Conservation (phyloP, 2,329 filamentous ascomycete genomes). For the Colletotrichum sp. region DNA sequence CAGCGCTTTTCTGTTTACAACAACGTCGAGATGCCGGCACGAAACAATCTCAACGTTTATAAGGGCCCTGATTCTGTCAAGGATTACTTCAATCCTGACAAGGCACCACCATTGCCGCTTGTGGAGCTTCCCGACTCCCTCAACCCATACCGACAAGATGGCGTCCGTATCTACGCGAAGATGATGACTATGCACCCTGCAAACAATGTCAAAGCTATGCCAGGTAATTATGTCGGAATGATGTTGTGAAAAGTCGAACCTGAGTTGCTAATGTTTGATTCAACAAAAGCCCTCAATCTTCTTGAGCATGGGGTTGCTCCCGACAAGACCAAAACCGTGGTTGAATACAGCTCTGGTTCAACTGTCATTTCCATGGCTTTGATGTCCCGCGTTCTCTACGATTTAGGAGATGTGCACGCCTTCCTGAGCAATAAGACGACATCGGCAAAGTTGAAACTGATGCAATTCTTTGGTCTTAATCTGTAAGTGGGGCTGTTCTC, state of each 20-base stretch:
- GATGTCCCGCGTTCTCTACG: constrained; percentile 54
- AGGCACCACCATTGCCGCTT: constrained; percentile 60
- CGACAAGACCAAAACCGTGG: constrained; percentile 52
- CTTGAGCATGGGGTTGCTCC: constrained; percentile 45
- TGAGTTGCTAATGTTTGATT: neutral
- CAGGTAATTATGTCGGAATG: constrained; percentile 27
- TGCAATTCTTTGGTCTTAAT: constrained; percentile 64
- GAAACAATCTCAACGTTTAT: constrained; percentile 56
- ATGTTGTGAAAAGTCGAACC: neutral
- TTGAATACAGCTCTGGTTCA: constrained; percentile 67
- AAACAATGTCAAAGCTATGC: constrained; percentile 69
- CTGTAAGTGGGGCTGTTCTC: constrained; percentile 38
- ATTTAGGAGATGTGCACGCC: constrained; percentile 54
- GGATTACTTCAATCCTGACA: constrained; percentile 64
- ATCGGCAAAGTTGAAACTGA: constrained; percentile 52
- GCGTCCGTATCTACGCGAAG: constrained; percentile 67
- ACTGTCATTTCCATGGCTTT: constrained; percentile 66
- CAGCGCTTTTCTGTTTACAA: neutral
- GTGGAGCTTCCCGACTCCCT: constrained; percentile 64
- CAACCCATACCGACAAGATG: constrained; percentile 61
- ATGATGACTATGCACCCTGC: constrained; percentile 69
- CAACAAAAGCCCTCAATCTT: constrained; percentile 49
- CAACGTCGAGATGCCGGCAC: neutral
- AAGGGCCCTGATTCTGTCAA: constrained; percentile 59
- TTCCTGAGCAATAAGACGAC: constrained; percentile 66